phyloP scores from a whole-genome alignment of 495 filamentous ascomycete species.

The Penicillium ochrochloron region DNA sequence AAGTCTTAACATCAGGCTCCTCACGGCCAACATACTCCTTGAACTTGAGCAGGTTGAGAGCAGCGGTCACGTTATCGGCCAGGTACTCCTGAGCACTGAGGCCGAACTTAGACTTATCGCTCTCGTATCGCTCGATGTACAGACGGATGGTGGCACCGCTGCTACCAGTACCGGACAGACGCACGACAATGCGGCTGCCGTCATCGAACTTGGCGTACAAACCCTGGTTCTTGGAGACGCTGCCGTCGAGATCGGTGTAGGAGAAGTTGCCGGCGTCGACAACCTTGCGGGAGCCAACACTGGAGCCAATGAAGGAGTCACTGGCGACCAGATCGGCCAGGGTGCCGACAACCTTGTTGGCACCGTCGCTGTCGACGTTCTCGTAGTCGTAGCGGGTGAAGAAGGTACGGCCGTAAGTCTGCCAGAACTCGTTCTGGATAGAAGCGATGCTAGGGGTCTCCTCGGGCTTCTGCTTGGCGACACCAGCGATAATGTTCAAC shows the following conservation, averaged over 20 bases:
- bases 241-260: conserved; percentile 96
- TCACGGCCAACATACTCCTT: conserved; percentile 87
- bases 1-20: conserved; percentile 95
- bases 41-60: conserved; percentile 82
- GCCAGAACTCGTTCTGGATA: conserved; percentile 98
- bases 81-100: conserved; percentile 92
- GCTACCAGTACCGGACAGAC: conserved; percentile 91
- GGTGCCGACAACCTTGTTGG: conserved; percentile 82
- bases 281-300: conserved; percentile 80
- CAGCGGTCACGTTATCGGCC: conserved; percentile 81
- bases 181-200: conserved; percentile 90
- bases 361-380: conserved; percentile 86
- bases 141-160: conserved; percentile 94
- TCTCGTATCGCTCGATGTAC: conserved; percentile 92
- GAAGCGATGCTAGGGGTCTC: conserved; percentile 84
- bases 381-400: conserved; percentile 99
- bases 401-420: conserved; percentile 94
- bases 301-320: conserved; percentile 79
- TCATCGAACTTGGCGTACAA: conserved; percentile 94
- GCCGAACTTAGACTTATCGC: conserved; percentile 72
- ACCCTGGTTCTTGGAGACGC: conserved; percentile 93
- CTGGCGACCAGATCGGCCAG: conserved; percentile 70
- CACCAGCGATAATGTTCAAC: conserved; percentile 97
- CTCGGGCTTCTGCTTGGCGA: conserved; percentile 77
- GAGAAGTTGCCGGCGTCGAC: conserved; percentile 91